Evolutionary conservation across 31 red algal genomes (phyloP), one percentile per base, ranked within the genome.

Genomic region (Odonthalia washingtoniensis): DNA sequence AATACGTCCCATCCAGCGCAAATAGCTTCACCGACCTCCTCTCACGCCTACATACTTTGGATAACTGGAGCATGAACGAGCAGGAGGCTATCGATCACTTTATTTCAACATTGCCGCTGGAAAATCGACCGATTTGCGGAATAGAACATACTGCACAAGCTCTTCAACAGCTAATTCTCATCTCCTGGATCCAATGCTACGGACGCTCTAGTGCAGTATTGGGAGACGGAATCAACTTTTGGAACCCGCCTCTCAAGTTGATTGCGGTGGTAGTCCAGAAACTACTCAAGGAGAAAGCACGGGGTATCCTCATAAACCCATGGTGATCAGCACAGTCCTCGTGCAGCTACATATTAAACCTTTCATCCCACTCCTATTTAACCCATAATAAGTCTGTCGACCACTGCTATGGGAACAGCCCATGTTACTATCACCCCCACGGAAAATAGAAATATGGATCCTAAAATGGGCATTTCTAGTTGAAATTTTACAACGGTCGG

Each of bases 1-100:
- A 64, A 2, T 84, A 64, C 41, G 35, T 84, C 17, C 81, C 81
- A 5, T 70, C 81, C 14, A 66, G 65, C 21, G 39, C 72, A 5
- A 84, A 84, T 27, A 28, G 43, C 16, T 84, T 72, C n/a, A n/a
- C n/a, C n/a, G n/a, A n/a, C n/a, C n/a, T n/a, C n/a, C n/a, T n/a
- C n/a, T n/a, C n/a, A n/a, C 65, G 81, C 46, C 72, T 5, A 27
- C 67, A 34, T n/a, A 3, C 21, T 72, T 66, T 31, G 52, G 63
- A 36, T 66, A 31, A 9, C 26, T 42, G 36, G 40, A 70, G n/a
- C 3, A 84, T 57, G 12, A 57, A 57, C 21, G 21, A 57, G 9
- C 49, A 9, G 21, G 21, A 9, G 49, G 17, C 21, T 24, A 6
- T 74, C 4, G 81, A 84, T 34, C 3, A 40, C 24, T 3, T 73